Conservation (phyloP, 2,329 filamentous ascomycete species). For the Diplodia scrobiculata region DNA sequence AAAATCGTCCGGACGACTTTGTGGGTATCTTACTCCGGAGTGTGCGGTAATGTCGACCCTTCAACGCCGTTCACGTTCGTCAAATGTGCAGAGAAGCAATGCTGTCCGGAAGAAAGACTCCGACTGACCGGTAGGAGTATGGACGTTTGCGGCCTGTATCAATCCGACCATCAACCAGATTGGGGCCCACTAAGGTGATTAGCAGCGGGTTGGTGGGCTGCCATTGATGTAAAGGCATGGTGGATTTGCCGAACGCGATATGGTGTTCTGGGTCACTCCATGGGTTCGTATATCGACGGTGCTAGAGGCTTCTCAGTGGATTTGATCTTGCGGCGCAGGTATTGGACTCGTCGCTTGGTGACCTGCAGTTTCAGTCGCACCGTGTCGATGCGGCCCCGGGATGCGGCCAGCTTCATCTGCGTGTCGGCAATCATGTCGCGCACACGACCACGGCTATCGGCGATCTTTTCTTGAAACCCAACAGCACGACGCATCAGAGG, state of each 20-base stretch:
- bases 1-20: not conserved
- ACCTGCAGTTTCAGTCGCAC: conserved; percentile 9
- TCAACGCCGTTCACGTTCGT: not conserved
- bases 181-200: not conserved
- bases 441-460: conserved; percentile 22
- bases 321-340: conserved; percentile 24
- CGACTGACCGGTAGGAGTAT: not conserved
- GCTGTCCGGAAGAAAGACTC: too few species aligned
- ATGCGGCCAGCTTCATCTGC: conserved; percentile 6
- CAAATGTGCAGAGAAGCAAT: not conserved
- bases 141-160: not conserved
- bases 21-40: conserved; percentile 13
- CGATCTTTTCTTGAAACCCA: conserved; percentile 24
- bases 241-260: not conserved
- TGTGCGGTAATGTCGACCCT: not conserved
- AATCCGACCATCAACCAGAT: not conserved
- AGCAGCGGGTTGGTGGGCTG: not conserved
- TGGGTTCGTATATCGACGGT: not conserved
- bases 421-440: conserved; percentile 22
- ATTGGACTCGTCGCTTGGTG: conserved; percentile 13
- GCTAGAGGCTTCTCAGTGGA: not conserved
- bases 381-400: conserved; percentile 15
- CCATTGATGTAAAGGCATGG: not conserved
- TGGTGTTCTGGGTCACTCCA: not conserved
- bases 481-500: conserved; percentile 27